Evolutionary conservation across 2,329 filamentous ascomycete genomes (phyloP).

Genomic region (Diaporthe capsici): DNA sequence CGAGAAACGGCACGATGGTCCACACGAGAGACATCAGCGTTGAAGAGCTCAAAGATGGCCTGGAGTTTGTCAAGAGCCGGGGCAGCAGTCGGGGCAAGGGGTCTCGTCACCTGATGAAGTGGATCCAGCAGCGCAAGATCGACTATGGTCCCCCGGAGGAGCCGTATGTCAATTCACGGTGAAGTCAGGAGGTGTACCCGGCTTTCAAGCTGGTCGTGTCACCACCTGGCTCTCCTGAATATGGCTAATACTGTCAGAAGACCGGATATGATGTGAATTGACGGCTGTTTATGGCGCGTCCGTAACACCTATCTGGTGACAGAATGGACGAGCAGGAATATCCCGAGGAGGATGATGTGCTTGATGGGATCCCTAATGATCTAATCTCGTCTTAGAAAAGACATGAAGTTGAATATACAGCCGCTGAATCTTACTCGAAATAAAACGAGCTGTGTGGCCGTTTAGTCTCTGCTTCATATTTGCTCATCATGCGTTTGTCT

Average conservation of each 20-base stretch:
- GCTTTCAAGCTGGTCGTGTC: not conserved
- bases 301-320: too few species aligned
- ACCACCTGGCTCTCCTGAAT: not conserved
- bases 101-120: not conserved
- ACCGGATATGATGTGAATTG: not conserved
- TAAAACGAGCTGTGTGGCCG: not conserved
- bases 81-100: slow-evolving; percentile 20
- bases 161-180: not conserved
- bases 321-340: not conserved
- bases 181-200: not conserved
- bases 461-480: not conserved
- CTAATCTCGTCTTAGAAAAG: not conserved
- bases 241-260: too few species aligned
- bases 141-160: slow-evolving; percentile 16
- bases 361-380: too few species aligned
- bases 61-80: not conserved
- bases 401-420: not conserved
- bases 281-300: not conserved
- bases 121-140: slow-evolving; percentile 8
- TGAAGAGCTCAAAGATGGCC: slow-evolving; percentile 5
- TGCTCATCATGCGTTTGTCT: not conserved
- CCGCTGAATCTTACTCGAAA: not conserved
- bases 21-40: slow-evolving; percentile 17
- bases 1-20: slow-evolving; percentile 7
- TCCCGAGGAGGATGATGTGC: not conserved